Conservation (phyloP, 2,329 filamentous ascomycete genomes). For the Verticillium zaregamsianum region DNA sequence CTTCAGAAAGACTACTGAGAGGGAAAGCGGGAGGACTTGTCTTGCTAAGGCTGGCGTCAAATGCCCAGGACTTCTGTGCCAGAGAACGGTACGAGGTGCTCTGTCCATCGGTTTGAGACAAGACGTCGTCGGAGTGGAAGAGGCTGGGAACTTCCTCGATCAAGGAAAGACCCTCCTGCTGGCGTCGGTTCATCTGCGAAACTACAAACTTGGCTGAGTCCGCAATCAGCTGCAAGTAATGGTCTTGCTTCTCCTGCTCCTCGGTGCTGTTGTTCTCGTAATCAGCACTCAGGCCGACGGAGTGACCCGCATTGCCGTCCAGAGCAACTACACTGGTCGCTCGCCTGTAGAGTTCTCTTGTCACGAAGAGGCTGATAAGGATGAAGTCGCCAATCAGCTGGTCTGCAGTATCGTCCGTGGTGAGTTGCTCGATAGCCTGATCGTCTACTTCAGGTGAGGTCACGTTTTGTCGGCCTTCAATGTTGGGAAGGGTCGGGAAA, state of each 20-base stretch:
- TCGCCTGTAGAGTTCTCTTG: constrained; percentile 35
- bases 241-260: constrained; percentile 20
- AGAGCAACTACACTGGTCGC: constrained; percentile 25
- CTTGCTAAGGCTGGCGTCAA: background rate
- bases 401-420: constrained; percentile 5
- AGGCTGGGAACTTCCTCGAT: constrained; percentile 30
- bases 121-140: constrained; percentile 21
- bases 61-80: background rate
- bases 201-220: constrained; percentile 30
- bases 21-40: constrained; percentile 7
- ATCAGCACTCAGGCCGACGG: constrained; percentile 26
- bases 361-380: constrained; percentile 31
- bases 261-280: constrained; percentile 17
- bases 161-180: constrained; percentile 26
- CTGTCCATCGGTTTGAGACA: background rate
- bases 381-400: constrained; percentile 32
- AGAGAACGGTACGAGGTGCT: background rate
- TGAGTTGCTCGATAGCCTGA: background rate
- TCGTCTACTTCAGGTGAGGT: background rate
- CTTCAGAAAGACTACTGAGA: constrained; percentile 10
- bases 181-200: constrained; percentile 30
- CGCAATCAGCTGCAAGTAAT: constrained; percentile 32
- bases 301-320: constrained; percentile 13
- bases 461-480: constrained; percentile 4
- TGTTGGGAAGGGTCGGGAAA: constrained; percentile 4